Percentiles rank a stretch among this genome's conserved stretches.
phyloP scores from a whole-genome alignment of 352 stramenopile genomes.

The Detonula confervacea region DNA sequence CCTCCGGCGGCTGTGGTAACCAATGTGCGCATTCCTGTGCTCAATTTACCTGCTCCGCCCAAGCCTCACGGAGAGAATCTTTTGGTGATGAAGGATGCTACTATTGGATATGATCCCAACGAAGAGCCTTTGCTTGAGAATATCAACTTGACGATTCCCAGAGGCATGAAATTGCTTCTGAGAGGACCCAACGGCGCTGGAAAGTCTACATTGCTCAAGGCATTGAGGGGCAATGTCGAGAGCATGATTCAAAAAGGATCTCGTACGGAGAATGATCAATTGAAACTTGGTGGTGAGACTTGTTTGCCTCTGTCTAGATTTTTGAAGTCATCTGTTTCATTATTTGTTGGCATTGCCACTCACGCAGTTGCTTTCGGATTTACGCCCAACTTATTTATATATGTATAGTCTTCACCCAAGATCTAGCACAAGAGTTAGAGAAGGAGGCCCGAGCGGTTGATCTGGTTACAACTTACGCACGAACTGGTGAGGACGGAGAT shows the following conservation, averaged over 20 bases:
- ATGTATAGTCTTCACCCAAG: constrained; percentile 85
- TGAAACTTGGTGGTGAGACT: too few species aligned
- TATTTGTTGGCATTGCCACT: too few species aligned
- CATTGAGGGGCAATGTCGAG: too few species aligned
- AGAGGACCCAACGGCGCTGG: constrained; percentile 87
- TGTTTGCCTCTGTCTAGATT: too few species aligned
- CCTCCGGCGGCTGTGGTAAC: constrained; percentile 61
- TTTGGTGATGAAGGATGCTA: constrained; percentile 59
- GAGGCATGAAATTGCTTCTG: not conserved
- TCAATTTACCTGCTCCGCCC: constrained; percentile 73
- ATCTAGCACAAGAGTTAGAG: constrained; percentile 88
- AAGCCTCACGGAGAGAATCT: constrained; percentile 73
- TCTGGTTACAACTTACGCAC: constrained; percentile 81
- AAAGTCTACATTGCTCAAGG: too few species aligned
- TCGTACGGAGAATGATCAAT: too few species aligned
- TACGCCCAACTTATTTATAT: too few species aligned
- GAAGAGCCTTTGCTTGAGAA: constrained; percentile 84
- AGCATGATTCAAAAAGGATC: too few species aligned
- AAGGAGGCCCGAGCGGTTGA: constrained; percentile 79
- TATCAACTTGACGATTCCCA: constrained; percentile 90
- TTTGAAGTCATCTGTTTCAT: too few species aligned
- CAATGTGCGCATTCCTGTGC: constrained; percentile 57
- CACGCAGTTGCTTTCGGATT: too few species aligned
- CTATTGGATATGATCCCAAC: constrained; percentile 56
- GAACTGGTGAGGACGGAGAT: constrained; percentile 78